These are phyloP conservation scores for Theobroma grandiflorum DNA, from an alignment of 441 rosid species.

Conservation along the genomic window DNA sequence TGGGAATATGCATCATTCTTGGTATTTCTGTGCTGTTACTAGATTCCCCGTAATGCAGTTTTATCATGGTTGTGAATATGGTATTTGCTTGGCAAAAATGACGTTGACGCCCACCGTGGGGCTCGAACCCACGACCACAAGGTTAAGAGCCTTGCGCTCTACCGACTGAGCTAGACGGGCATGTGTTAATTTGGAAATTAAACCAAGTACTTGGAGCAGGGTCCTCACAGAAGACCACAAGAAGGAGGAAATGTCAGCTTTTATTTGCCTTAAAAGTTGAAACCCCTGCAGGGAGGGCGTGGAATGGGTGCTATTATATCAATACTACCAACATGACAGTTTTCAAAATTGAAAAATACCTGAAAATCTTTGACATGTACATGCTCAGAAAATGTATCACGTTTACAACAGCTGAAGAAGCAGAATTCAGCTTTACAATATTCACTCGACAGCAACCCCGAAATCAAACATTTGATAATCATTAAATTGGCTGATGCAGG, in stretches of 20 bases:
- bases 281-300: not conserved
- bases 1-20: not conserved
- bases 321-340: not conserved
- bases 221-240: too few species aligned
- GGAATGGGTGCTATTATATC: not conserved
- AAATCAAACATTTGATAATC: not conserved
- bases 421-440: not conserved
- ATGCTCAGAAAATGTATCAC: not conserved
- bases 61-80: not conserved
- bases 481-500: not conserved
- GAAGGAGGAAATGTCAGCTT: not conserved
- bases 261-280: not conserved
- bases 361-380: conserved; percentile 12
- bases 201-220: too few species aligned
- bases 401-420: conserved; percentile 16
- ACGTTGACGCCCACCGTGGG: not conserved
- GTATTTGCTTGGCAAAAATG: not conserved
- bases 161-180: conserved; percentile 5
- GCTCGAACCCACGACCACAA: conserved; percentile 8
- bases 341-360: conserved; percentile 21
- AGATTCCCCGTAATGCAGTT: not conserved
- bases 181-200: not conserved
- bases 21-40: not conserved
- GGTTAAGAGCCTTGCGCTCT: conserved; percentile 7
- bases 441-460: conserved; percentile 16